phyloP scores from a whole-genome alignment of 2,329 filamentous ascomycete genomes.

The Leptographium procerum region DNA sequence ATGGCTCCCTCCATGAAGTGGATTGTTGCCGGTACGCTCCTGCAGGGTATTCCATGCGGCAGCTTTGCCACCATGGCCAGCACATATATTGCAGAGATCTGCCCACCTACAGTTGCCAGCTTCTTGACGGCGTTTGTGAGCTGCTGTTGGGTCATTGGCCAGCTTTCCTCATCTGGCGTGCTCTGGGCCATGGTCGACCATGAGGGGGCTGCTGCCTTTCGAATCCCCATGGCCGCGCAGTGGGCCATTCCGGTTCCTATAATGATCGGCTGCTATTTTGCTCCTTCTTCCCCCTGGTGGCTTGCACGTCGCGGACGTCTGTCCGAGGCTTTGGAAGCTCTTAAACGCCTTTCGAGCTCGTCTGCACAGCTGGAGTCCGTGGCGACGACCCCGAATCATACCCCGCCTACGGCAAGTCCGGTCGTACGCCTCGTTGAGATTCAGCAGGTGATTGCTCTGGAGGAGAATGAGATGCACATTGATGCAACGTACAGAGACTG shows the following conservation, averaged over 20 bases:
- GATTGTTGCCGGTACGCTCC: conserved; percentile 12
- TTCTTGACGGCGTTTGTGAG: conserved; percentile 14
- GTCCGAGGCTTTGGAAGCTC: conserved; percentile 2
- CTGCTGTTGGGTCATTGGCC: conserved; percentile 14
- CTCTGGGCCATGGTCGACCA: conserved; percentile 9
- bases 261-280: conserved; percentile 7
- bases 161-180: conserved; percentile 10
- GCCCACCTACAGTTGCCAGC: conserved; percentile 9
- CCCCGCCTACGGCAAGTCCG: conserved; percentile 27
- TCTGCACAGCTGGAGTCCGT: neutral
- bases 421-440: conserved; percentile 34
- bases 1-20: conserved; percentile 11
- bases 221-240: conserved; percentile 12
- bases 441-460: conserved; percentile 44
- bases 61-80: conserved; percentile 14
- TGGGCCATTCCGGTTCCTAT: conserved; percentile 12
- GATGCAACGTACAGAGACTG: conserved; percentile 40
- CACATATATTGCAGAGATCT: conserved; percentile 14
- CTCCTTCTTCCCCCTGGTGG: conserved; percentile 14
- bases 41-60: conserved; percentile 13
- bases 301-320: conserved; percentile 26
- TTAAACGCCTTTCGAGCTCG: conserved; percentile 4
- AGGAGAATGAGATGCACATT: conserved; percentile 33
- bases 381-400: neutral
- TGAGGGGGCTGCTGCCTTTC: conserved; percentile 11